These are phyloP conservation scores for Aspergillus sp. DNA, from an alignment of 2,329 filamentous ascomycete genomes.

Conservation along the genomic window DNA sequence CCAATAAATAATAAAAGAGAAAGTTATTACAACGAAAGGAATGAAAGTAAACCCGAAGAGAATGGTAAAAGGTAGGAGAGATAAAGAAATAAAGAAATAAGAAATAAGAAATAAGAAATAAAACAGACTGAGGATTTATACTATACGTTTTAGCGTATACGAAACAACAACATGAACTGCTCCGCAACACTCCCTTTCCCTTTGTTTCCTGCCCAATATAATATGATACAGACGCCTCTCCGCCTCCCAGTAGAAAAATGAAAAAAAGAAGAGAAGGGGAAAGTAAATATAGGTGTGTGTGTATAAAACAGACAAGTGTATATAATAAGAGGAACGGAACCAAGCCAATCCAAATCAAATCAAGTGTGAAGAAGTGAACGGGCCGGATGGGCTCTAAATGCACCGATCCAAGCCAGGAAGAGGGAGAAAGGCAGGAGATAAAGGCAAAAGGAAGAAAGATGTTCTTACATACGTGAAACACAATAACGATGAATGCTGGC, in stretches of 20 bases:
- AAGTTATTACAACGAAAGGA: no score
- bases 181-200: slow-evolving; percentile 15
- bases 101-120: neutral
- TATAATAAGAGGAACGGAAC: neutral
- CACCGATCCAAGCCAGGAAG: neutral
- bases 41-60: no score
- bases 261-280: slow-evolving; percentile 1
- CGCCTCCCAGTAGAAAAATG: no score
- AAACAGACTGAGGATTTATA: slow-evolving; percentile 5
- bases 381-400: neutral
- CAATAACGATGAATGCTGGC: slow-evolving; percentile 19
- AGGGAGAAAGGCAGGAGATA: neutral
- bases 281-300: neutral
- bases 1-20: no score
- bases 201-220: no score
- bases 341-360: neutral
- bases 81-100: neutral
- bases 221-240: slow-evolving; percentile 18
- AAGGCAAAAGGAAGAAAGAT: neutral
- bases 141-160: slow-evolving; percentile 4
- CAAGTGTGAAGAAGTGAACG: neutral
- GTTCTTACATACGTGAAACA: slow-evolving; percentile 4
- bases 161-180: neutral
- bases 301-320: no score
- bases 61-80: neutral